A percentile compares a stretch with the other conserved stretches of the same genome.
These are phyloP conservation scores for Ophiostoma quercus DNA, from an alignment of 2,329 filamentous ascomycete genomes.

Conservation along the genomic window DNA sequence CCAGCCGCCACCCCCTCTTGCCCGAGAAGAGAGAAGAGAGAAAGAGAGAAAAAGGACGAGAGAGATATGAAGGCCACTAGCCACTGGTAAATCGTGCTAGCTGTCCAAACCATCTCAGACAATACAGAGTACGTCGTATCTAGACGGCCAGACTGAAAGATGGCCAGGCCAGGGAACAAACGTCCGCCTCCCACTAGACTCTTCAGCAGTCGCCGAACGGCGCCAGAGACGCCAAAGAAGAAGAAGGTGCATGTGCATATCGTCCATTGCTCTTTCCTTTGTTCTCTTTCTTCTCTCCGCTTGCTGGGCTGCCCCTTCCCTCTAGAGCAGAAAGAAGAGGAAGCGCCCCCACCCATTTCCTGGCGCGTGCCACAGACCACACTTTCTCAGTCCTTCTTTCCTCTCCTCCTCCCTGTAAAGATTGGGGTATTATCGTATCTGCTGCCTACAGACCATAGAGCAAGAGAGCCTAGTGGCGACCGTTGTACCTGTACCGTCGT, in stretches of 20 bases:
- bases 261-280: conserved; percentile 22
- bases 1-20: conserved; percentile 28
- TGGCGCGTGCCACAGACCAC: conserved; percentile 27
- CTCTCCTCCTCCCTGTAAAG: conserved; percentile 10
- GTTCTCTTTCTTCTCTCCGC: conserved; percentile 15
- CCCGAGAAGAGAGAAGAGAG: conserved; percentile 10
- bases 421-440: not conserved
- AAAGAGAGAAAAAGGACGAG: not conserved
- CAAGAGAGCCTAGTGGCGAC: not conserved
- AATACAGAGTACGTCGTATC: not conserved
- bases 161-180: conserved; percentile 17
- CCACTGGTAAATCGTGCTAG: not conserved
- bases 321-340: conserved; percentile 15
- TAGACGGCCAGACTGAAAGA: not conserved
- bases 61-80: conserved; percentile 2
- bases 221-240: not conserved
- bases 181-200: conserved; percentile 25
- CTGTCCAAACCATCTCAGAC: not conserved
- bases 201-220: conserved; percentile 22
- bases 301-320: conserved; percentile 21
- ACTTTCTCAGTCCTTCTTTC: conserved; percentile 24
- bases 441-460: not conserved
- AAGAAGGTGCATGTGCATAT: conserved; percentile 19
- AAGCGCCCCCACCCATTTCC: conserved; percentile 21
- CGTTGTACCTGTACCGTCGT: not conserved